A percentile compares a stretch with the other conserved stretches of the same genome.
Evolutionary conservation across 768 basidiomycete species (phyloP).

Genomic region (Suillus decipiens): DNA sequence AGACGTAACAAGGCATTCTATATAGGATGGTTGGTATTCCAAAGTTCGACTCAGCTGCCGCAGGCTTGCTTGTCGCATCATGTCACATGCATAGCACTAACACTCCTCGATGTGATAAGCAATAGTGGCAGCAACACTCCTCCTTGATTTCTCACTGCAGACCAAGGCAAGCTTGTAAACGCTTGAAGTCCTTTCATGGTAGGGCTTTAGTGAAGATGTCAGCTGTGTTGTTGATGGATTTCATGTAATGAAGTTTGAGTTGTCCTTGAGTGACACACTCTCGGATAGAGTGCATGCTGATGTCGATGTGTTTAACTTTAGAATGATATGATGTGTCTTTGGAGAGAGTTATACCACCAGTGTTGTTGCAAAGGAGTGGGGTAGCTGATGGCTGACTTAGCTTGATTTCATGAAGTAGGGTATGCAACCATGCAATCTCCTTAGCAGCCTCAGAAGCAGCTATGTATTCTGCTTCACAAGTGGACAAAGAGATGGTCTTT

Average conservation of each 20-base stretch:
- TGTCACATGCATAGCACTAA: too few relatives aligned
- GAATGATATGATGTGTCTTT: not conserved
- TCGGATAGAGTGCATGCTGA: not conserved
- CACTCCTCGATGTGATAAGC: too few relatives aligned
- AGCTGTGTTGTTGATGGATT: not conserved
- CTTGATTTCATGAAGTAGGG: too few relatives aligned
- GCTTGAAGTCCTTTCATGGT: not conserved
- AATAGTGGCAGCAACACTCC: not conserved
- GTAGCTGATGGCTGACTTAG: not conserved
- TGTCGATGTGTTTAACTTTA: not conserved
- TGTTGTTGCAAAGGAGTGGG: not conserved
- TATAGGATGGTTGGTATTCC: too few relatives aligned
- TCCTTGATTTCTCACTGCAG: not conserved
- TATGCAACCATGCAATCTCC: too few relatives aligned
- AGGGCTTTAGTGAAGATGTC: not conserved
- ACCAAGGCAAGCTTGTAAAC: not conserved
- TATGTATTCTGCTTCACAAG: too few relatives aligned
- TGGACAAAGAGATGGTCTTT: too few relatives aligned
- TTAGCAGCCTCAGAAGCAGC: too few relatives aligned
- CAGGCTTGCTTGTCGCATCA: too few relatives aligned
- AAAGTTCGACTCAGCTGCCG: too few relatives aligned
- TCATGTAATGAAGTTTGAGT: not conserved
- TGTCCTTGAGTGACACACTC: fast-evolving
- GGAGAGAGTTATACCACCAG: not conserved
- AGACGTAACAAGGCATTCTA: too few relatives aligned